Evolutionary conservation across 1,139 yeast species (phyloP).

Genomic region (Protomyces arabidopsidicola): DNA sequence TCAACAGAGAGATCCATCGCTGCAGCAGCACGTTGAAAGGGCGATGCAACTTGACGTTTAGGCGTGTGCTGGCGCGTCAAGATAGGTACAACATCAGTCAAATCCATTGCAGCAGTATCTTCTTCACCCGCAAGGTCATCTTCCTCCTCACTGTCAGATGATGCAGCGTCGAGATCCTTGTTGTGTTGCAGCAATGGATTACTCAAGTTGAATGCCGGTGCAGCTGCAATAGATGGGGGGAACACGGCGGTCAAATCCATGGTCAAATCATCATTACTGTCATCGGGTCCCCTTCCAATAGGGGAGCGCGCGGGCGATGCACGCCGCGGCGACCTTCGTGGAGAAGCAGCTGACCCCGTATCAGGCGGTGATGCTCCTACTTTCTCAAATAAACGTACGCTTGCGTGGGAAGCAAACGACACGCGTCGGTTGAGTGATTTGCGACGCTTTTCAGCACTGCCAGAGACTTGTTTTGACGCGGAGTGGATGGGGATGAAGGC

Average conservation of each 20-base stretch:
- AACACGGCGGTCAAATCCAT: conserved; percentile 34
- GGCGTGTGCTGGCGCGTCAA: not conserved
- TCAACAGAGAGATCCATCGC: not conserved
- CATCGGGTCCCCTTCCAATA: not conserved
- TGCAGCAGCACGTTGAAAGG: not conserved
- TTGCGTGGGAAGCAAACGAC: conserved; percentile 34
- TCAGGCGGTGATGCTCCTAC: conserved; percentile 12
- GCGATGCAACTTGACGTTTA: not conserved
- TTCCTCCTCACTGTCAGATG: not conserved
- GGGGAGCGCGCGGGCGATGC: conserved; percentile 11
- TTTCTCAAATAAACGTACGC: conserved; percentile 31
- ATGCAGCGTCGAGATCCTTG: not conserved
- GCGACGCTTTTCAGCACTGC: conserved; percentile 22
- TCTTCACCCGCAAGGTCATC: conserved; percentile 3
- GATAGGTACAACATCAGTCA: conserved; percentile 13
- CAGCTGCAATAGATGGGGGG: not conserved
- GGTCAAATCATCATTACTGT: conserved; percentile 32
- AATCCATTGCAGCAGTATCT: conserved; percentile 14
- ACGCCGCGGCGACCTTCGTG: not conserved
- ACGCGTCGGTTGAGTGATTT: conserved; percentile 33
- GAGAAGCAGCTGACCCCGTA: not conserved
- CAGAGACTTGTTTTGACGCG: conserved; percentile 1
- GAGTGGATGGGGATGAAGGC: conserved; percentile 25
- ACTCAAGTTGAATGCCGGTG: not conserved
- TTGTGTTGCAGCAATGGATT: not conserved